Conservation (phyloP, 768 basidiomycete genomes). For the Leccinum disarticulatum region DNA sequence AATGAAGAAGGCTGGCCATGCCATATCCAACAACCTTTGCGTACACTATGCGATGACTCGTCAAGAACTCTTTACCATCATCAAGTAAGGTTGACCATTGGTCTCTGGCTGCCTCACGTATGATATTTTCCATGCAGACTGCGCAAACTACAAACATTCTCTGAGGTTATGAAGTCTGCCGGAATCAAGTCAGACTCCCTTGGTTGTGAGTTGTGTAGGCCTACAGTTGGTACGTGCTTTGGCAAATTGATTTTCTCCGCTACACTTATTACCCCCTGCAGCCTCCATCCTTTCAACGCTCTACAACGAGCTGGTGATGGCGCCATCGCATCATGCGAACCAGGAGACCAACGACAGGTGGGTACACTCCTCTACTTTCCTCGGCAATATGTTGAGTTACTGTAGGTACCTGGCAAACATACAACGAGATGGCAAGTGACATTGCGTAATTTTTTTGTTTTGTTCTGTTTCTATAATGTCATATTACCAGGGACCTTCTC, state of each 20-base stretch:
- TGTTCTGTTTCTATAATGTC: not conserved
- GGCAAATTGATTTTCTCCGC: not conserved
- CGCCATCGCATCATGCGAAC: constrained; percentile 60
- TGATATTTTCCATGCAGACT: constrained; percentile 34
- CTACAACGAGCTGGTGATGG: constrained; percentile 66
- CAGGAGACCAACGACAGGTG: constrained; percentile 69
- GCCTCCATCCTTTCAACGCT: constrained; percentile 45
- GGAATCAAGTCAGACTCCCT: constrained; percentile 49
- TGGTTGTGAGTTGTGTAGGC: constrained; percentile 77
- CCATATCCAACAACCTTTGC: constrained; percentile 60
- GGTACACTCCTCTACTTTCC: not conserved
- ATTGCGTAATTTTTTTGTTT: not conserved
- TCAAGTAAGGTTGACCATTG: constrained; percentile 38
- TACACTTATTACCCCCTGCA: constrained; percentile 4
- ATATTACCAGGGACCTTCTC: constrained; percentile 52
- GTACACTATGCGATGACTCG: constrained; percentile 64
- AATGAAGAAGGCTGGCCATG: constrained; percentile 66
- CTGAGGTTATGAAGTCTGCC: constrained; percentile 48
- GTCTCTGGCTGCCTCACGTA: not conserved
- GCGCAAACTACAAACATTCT: constrained; percentile 57
- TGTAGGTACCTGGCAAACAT: constrained; percentile 65
- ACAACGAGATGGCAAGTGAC: constrained; percentile 54
- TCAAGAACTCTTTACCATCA: constrained; percentile 63
- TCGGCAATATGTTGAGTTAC: not conserved
- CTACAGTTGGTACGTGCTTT: constrained; percentile 49